Percentiles rank a stretch among this genome's conserved stretches.
Conservation (phyloP, 208 protist genomes). For the Trypanosoma platydactyli region DNA sequence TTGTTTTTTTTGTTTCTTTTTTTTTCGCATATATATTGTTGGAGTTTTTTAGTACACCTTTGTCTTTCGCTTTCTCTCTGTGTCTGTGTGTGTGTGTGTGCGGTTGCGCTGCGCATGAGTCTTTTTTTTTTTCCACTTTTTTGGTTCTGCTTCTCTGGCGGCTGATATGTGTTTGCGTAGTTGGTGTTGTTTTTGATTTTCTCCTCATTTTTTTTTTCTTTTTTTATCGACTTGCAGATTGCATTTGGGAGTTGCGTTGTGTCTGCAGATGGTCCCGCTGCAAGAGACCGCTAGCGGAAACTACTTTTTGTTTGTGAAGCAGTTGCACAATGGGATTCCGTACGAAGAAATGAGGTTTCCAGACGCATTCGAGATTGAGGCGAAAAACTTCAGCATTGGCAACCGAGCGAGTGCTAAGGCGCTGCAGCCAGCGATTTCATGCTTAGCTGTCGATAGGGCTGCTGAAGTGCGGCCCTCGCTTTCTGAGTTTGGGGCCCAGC, state of each 20-base stretch:
- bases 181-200: too few relatives aligned
- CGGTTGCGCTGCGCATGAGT: background rate
- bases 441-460: too few relatives aligned
- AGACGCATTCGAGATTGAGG: conserved; percentile 28
- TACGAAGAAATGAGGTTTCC: conserved; percentile 27
- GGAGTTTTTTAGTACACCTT: background rate
- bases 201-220: conserved; percentile 17
- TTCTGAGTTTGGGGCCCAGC: background rate
- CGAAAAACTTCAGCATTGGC: conserved; percentile 8
- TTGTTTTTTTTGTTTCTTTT: conserved; percentile 18
- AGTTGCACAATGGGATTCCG: conserved; percentile 20
- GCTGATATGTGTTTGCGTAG: too few relatives aligned
- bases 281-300: too few relatives aligned
- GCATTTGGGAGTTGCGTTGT: background rate
- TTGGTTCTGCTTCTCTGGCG: conserved; percentile 8
- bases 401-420: too few relatives aligned
- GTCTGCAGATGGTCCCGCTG: too few relatives aligned
- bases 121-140: conserved; percentile 20
- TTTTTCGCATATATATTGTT: background rate
- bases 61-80: conserved; percentile 2
- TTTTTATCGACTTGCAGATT: background rate
- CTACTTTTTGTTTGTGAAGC: conserved; percentile 21
- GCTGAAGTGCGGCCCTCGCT: background rate
- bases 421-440: too few relatives aligned
- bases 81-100: conserved; percentile 14